Evolutionary conservation across 2,329 filamentous ascomycete genomes (phyloP).

Genomic region (Nemania sp.): DNA sequence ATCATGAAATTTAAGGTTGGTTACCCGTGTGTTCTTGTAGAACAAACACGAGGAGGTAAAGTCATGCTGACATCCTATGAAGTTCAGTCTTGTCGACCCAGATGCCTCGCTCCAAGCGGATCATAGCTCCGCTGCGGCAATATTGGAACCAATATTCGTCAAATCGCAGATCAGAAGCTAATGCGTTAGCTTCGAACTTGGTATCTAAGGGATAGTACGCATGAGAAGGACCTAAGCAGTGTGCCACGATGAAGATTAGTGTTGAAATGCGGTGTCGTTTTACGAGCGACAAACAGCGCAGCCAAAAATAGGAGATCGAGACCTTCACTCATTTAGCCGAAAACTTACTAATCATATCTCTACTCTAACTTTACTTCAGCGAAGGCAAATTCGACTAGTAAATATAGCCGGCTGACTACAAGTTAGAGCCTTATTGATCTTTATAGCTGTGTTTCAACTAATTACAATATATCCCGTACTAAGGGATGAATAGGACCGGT

Average conservation of each 20-base stretch:
- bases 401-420: too few relatives aligned
- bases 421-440: too few relatives aligned
- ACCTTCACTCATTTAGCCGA: neutral
- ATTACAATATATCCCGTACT: too few relatives aligned
- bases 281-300: neutral
- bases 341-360: neutral
- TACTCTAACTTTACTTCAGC: neutral
- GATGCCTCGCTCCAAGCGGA: conserved; percentile 38
- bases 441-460: too few relatives aligned
- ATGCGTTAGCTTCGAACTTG: neutral
- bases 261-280: neutral
- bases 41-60: neutral
- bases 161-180: conserved; percentile 31
- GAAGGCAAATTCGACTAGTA: too few relatives aligned
- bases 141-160: conserved; percentile 37
- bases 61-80: conserved; percentile 23
- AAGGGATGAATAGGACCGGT: neutral
- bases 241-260: neutral
- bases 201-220: neutral
- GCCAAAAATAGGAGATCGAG: neutral
- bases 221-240: neutral
- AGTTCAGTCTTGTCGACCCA: conserved; percentile 41
- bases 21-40: neutral
- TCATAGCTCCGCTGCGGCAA: conserved; percentile 33
- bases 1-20: conserved; percentile 45